A percentile compares a stretch with the other conserved stretches of the same genome.
Conservation (phyloP, 2,329 filamentous ascomycete species). For the Coniochaeta hoffmannii region DNA sequence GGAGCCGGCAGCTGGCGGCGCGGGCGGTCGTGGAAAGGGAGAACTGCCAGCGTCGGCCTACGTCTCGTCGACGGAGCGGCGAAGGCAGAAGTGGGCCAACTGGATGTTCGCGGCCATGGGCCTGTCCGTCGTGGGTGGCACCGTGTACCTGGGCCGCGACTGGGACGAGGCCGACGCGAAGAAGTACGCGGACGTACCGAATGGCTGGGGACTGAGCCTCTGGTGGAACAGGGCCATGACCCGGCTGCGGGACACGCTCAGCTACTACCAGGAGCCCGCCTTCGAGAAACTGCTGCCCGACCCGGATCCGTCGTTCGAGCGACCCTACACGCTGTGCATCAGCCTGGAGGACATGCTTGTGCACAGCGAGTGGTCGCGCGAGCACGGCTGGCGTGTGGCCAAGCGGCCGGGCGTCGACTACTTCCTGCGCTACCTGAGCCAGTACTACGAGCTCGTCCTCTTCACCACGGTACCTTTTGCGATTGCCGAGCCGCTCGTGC, state of each 20-base stretch:
- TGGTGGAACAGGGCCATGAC: conserved; percentile 79
- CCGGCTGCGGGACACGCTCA: conserved; percentile 66
- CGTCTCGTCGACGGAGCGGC: conserved; percentile 82
- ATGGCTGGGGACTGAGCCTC: conserved; percentile 66
- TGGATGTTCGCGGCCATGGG: conserved; percentile 61
- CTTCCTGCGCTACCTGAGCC: conserved; percentile 91
- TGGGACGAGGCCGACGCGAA: conserved; percentile 76
- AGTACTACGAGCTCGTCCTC: conserved; percentile 96
- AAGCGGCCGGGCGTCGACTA: conserved; percentile 96
- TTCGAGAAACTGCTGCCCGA: conserved; percentile 90
- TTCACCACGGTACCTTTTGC: conserved; percentile 85
- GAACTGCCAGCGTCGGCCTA: conserved; percentile 75
- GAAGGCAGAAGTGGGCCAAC: conserved; percentile 68
- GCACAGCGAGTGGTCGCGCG: conserved; percentile 88
- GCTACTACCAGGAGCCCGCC: conserved; percentile 92
- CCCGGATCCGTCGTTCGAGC: conserved; percentile 68
- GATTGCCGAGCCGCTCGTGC: conserved; percentile 78
- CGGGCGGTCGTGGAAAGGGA: conserved; percentile 49
- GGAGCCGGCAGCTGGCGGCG: conserved; percentile 29
- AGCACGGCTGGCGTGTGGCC: conserved; percentile 91
- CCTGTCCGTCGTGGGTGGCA: conserved; percentile 45
- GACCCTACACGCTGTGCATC: conserved; percentile 87
- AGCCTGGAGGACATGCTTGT: conserved; percentile 90
- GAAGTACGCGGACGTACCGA: conserved; percentile 63
- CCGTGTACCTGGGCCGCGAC: conserved; percentile 75